phyloP scores from a whole-genome alignment of 257 asterid species.

The Echites panduratus region DNA sequence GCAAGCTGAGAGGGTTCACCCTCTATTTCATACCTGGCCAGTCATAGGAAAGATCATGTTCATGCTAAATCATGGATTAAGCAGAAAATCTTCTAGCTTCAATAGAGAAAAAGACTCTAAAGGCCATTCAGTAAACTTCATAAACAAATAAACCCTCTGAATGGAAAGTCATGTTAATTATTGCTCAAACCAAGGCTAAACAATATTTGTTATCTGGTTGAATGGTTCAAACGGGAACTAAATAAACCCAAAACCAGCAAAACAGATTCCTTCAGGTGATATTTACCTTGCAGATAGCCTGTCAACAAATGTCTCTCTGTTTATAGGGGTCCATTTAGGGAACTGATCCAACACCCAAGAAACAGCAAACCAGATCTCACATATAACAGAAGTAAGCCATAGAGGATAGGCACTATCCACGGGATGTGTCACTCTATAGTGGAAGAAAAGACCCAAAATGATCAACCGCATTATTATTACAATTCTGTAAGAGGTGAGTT shows the following conservation, averaged over 20 bases:
- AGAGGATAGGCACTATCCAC: slow-evolving; percentile 83
- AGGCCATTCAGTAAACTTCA: neutral
- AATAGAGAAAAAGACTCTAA: neutral
- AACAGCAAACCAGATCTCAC: slow-evolving; percentile 97
- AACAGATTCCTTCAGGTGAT: neutral
- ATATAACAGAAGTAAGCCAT: slow-evolving; percentile 91
- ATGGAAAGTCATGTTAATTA: neutral
- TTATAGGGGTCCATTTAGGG: slow-evolving; percentile 91
- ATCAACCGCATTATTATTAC: slow-evolving; percentile 75
- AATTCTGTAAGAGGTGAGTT: slow-evolving; percentile 59
- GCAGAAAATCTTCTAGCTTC: neutral
- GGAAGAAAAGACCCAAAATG: slow-evolving; percentile 70
- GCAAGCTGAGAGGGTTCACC: slow-evolving; percentile 84
- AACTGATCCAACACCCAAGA: slow-evolving; percentile 98
- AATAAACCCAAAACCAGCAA: neutral
- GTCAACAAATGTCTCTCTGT: slow-evolving; percentile 70
- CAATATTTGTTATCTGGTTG: neutral
- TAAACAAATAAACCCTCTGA: neutral
- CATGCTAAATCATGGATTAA: slow-evolving; percentile 11
- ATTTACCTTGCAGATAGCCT: slow-evolving; percentile 73
- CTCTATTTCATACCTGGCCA: slow-evolving; percentile 72
- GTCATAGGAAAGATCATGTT: neutral
- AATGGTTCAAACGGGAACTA: neutral
- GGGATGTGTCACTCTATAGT: slow-evolving; percentile 86
- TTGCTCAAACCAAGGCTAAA: neutral